Base-by-base conservation (phyloP, 2,329 filamentous ascomycete genomes). In the Ophiostoma montium region DNA sequence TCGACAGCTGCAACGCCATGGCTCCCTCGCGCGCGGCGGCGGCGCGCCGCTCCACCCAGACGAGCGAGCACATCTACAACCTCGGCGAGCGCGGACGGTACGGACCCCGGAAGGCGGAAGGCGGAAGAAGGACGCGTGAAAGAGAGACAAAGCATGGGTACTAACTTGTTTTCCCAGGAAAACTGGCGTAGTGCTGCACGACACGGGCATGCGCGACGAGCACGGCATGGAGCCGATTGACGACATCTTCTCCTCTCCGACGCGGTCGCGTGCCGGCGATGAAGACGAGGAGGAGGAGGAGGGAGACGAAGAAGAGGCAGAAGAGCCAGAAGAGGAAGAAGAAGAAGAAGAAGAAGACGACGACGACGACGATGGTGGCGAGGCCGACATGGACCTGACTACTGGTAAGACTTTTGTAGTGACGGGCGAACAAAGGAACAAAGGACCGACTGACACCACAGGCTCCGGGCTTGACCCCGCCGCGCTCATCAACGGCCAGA, bases 161-260 rank as follows among this genome's bases (percentile, higher is more conserved):
- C 48, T 39, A 21, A 16, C 3, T 15, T 16, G 13, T n/a, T n/a
- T n/a, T n/a, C n/a, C 6, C 18, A 95, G 90, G 57, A 94, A 94
- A 74, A 98, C 92, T 1, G 92, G 92, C 41, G 76, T 94, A 23
- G 84, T 80, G 1, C 66, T 96, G 31, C 78, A 80, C 59, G 86
- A 95, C 59, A 79, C 72, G 49, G 86, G 86, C 47, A 71, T 81
- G 53, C 84, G 87, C 67, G 90, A 96, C 66, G 88, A 94, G 63
- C 73, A 95, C 72, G 92, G 90, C 64, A 80, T 98, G 70, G 87
- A 95, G 62, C 83, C 86, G 33, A 75, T 95, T 51, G 85, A 90
- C 33, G 78, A 79, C 56, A 78, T 96, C 56, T 95, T 95, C 65
- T 95, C 89, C 9, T 95, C 89, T 18, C 88, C 89, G 13, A 76